A percentile compares a stretch with the other conserved stretches of the same genome.
Evolutionary conservation across 176 grass and related monocot species (phyloP).

Genomic region (Aegilops tauschii): DNA sequence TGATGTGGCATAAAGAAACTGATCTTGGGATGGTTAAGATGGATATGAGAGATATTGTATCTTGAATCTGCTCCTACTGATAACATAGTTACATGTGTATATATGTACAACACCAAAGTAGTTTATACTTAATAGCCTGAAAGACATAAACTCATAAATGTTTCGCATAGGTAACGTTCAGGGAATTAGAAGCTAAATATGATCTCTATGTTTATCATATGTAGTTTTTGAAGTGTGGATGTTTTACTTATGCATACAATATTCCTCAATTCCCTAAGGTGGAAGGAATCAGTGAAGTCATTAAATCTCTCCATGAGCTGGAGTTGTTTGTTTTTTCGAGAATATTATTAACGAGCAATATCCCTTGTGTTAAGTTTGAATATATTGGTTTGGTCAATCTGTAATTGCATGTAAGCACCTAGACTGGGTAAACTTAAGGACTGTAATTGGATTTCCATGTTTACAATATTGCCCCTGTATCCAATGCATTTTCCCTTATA

Average conservation of each 20-base stretch:
- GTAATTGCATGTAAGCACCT: slow-evolving; percentile 15
- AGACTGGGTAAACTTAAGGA: slow-evolving; percentile 9
- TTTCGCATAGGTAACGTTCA: background rate
- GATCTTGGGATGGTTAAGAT: background rate
- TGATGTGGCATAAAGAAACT: background rate
- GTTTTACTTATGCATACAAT: slow-evolving; percentile 1
- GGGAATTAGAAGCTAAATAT: slow-evolving; percentile 17
- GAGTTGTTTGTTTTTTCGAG: slow-evolving; percentile 20
- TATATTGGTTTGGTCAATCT: slow-evolving; percentile 9
- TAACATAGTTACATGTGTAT: background rate
- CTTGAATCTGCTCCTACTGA: slow-evolving; percentile 17
- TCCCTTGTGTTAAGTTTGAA: slow-evolving; percentile 12
- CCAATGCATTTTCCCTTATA: background rate
- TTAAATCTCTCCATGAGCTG: too few relatives aligned
- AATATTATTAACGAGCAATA: background rate
- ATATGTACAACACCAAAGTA: background rate
- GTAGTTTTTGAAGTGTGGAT: background rate
- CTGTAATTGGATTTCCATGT: slow-evolving; percentile 22
- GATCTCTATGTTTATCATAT: slow-evolving; percentile 8
- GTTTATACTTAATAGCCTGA: slow-evolving; percentile 23
- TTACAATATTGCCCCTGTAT: background rate
- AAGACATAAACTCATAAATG: background rate
- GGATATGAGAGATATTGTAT: background rate
- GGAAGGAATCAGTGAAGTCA: too few relatives aligned
- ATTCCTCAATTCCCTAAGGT: background rate